Evolutionary conservation across 75 land plant genomes (phyloP).

Genomic region (Isoetes taiwanensis): DNA sequence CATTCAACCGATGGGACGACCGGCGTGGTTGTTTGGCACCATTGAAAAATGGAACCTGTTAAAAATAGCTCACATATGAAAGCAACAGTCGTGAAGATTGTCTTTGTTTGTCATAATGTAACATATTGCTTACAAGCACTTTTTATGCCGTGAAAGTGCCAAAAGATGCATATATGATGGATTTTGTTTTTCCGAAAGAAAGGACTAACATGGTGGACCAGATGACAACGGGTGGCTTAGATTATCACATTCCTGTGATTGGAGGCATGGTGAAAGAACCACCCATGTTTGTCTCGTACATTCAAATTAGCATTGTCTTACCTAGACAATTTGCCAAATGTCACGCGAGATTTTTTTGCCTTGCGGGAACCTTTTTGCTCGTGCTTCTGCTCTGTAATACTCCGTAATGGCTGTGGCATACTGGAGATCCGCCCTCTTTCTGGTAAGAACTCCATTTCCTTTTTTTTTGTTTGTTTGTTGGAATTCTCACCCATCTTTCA

Average conservation of each 20-base stretch:
- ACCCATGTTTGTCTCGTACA: too few species aligned
- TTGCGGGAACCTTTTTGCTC: too few species aligned
- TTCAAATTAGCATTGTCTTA: too few species aligned
- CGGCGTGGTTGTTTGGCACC: slow-evolving; percentile 43
- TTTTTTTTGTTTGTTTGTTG: too few species aligned
- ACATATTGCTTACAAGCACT: neutral
- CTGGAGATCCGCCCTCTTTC: too few species aligned
- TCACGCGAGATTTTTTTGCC: too few species aligned
- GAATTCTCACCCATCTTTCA: too few species aligned
- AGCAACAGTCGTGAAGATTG: slow-evolving; percentile 44
- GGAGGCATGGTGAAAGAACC: slow-evolving; percentile 69
- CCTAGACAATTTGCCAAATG: too few species aligned
- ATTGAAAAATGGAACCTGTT: slow-evolving; percentile 44
- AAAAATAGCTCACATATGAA: slow-evolving; percentile 38
- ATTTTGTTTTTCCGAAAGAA: slow-evolving; percentile 82
- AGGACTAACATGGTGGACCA: slow-evolving; percentile 50
- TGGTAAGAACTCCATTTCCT: too few species aligned
- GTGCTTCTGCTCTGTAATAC: too few species aligned
- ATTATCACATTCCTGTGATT: slow-evolving; percentile 76
- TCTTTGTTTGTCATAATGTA: neutral
- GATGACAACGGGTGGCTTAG: slow-evolving; percentile 78
- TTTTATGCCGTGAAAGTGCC: slow-evolving; percentile 66
- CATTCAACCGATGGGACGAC: slow-evolving; percentile 88
- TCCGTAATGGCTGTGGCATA: too few species aligned
- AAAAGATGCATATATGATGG: slow-evolving; percentile 86